Percentiles rank a stretch among this genome's conserved stretches.
These are phyloP conservation scores for Obba rivulosa DNA, from an alignment of 768 basidiomycete genomes.

Conservation along the genomic window DNA sequence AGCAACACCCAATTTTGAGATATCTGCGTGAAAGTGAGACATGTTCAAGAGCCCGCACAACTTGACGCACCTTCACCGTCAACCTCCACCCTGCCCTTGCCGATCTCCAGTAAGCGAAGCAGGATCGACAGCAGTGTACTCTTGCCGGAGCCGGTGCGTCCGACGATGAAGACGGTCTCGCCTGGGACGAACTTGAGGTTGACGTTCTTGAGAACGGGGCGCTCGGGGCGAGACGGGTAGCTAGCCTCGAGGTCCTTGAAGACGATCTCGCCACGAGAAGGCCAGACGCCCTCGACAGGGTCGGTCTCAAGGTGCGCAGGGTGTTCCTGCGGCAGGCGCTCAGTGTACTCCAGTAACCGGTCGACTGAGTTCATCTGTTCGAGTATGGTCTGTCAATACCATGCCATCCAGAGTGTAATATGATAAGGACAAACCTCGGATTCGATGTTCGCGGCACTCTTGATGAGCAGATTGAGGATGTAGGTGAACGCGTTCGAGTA, in stretches of 20 bases:
- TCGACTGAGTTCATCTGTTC: slow-evolving; percentile 8
- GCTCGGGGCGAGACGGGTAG: slow-evolving; percentile 43
- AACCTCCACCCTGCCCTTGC: neutral
- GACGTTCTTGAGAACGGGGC: slow-evolving; percentile 35
- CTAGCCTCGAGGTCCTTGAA: slow-evolving; percentile 29
- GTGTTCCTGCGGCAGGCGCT: slow-evolving; percentile 10
- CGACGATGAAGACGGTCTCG: slow-evolving; percentile 50
- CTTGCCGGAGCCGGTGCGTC: slow-evolving; percentile 47
- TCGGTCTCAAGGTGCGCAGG: neutral
- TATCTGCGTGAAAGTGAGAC: slow-evolving; percentile 1
- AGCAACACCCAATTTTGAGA: slow-evolving; percentile 26
- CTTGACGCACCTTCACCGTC: slow-evolving; percentile 2
- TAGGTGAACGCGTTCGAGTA: slow-evolving; percentile 17
- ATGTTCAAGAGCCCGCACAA: neutral
- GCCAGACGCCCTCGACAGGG: slow-evolving; percentile 29
- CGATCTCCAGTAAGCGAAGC: neutral
- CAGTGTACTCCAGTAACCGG: slow-evolving; percentile 12
- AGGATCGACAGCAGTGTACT: slow-evolving; percentile 5
- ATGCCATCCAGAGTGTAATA: neutral
- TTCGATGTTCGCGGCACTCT: slow-evolving; percentile 2
- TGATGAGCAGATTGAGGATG: slow-evolving; percentile 4
- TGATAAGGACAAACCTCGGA: neutral
- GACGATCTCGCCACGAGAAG: slow-evolving; percentile 32
- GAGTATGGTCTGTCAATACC: neutral
- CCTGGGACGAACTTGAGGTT: slow-evolving; percentile 42